A percentile compares a stretch with the other conserved stretches of the same genome.
Evolutionary conservation across 2,329 filamentous ascomycete genomes (phyloP).

Genomic region (Chlorencoelia australis): DNA sequence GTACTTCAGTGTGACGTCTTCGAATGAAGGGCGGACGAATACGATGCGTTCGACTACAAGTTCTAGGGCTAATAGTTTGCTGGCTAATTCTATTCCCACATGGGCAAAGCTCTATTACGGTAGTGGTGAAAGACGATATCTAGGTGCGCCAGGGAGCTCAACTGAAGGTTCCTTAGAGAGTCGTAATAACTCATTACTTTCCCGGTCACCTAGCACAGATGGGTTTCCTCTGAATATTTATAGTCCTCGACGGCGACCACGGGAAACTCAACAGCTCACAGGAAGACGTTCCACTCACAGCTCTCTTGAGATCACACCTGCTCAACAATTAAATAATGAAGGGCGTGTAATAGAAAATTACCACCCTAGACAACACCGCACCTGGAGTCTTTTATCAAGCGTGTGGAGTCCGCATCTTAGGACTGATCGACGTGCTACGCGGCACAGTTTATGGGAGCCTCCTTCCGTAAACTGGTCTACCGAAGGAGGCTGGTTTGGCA

Average conservation of each 20-base stretch:
- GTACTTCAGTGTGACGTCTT: constrained; percentile 37
- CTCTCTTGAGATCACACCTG: constrained; percentile 38
- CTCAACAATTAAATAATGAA: constrained; percentile 12
- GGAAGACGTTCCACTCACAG: constrained; percentile 17
- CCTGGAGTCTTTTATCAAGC: constrained; percentile 46
- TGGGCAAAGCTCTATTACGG: constrained; percentile 59
- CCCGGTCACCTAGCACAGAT: constrained; percentile 41
- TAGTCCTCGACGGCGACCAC: constrained; percentile 36
- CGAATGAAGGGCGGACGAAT: constrained; percentile 31
- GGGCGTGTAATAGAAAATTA: constrained; percentile 10
- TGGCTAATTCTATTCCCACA: constrained; percentile 32
- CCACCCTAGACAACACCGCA: constrained; percentile 17
- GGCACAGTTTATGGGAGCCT: constrained; percentile 59
- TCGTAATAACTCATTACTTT: constrained; percentile 35
- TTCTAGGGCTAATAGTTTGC: constrained; percentile 35
- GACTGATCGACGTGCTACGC: constrained; percentile 47
- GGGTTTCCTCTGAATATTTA: constrained; percentile 36
- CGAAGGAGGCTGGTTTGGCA: constrained; percentile 50
- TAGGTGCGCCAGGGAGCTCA: constrained; percentile 30
- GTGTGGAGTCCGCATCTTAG: constrained; percentile 68
- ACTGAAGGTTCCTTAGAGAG: constrained; percentile 24
- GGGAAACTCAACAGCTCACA: constrained; percentile 27
- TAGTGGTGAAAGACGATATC: constrained; percentile 47
- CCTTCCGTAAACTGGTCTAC: constrained; percentile 58
- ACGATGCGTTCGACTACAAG: constrained; percentile 28